A percentile compares a stretch with the other conserved stretches of the same genome.
Evolutionary conservation across 31 red algal species (phyloP).

Genomic region (Bonnemaisonia californica): DNA sequence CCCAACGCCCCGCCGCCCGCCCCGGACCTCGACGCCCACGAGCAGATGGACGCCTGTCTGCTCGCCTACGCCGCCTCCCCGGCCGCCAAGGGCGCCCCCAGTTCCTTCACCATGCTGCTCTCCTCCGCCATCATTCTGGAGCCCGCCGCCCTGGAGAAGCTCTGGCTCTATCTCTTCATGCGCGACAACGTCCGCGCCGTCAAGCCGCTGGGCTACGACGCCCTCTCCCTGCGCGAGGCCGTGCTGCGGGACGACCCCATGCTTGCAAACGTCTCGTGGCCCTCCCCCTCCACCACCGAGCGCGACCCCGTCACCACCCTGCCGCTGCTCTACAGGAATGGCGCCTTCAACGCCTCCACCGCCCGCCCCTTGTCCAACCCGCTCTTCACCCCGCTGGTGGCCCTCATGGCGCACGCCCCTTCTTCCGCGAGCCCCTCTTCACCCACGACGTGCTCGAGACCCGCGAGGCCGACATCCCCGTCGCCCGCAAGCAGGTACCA

Average conservation of each 20-base stretch:
- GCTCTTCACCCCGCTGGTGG: background rate
- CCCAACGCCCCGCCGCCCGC: constrained; percentile 3
- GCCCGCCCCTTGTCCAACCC: background rate
- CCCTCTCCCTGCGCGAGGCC: constrained; percentile 21
- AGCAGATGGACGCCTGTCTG: constrained; percentile 40
- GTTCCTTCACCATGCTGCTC: constrained; percentile 25
- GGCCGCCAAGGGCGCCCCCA: background rate
- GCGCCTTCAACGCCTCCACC: background rate
- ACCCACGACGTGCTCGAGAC: constrained; percentile 21
- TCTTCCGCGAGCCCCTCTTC: constrained; percentile 34
- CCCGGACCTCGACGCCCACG: constrained; percentile 6
- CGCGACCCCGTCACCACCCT: constrained; percentile 27
- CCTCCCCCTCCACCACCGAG: constrained; percentile 3
- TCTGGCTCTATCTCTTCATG: constrained; percentile 54
- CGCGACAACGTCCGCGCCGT: constrained; percentile 35
- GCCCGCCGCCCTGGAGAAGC: constrained; percentile 49
- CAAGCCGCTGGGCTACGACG: constrained; percentile 36
- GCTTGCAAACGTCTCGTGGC: constrained; percentile 17
- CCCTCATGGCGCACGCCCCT: background rate
- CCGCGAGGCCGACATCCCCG: background rate
- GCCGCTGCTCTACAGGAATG: constrained; percentile 27
- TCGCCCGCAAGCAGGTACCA: background rate
- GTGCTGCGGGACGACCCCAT: constrained; percentile 36
- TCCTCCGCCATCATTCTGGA: constrained; percentile 33
- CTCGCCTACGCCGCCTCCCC: constrained; percentile 14